phyloP scores from a whole-genome alignment of 305 asterid genomes.

The Plantago rigida region DNA sequence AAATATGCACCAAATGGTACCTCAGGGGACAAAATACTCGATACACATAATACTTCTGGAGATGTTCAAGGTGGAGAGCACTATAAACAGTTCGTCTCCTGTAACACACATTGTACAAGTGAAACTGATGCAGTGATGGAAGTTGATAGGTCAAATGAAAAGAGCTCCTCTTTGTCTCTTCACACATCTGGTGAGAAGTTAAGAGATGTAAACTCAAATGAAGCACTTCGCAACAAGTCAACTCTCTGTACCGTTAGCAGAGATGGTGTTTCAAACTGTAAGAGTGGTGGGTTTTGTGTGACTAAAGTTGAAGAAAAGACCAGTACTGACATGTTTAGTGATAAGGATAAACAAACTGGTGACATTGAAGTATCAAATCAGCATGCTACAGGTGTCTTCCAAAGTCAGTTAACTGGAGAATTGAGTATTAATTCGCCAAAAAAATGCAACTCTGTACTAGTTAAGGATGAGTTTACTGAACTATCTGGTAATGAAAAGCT shows the following conservation, averaged over 20 bases:
- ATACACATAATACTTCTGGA: conserved; percentile 21
- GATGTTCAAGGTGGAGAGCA: conserved; percentile 20
- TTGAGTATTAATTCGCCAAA: conserved; percentile 20
- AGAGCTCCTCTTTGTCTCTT: conserved; percentile 6
- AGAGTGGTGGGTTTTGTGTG: conserved; percentile 21
- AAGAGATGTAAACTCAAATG: conserved; percentile 28
- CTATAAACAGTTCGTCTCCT: conserved; percentile 5
- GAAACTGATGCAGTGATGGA: conserved; percentile 21
- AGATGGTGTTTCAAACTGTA: conserved; percentile 25
- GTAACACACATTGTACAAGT: conserved; percentile 19
- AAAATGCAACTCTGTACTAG: conserved; percentile 23
- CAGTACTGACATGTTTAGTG: conserved; percentile 23
- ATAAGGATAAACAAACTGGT: conserved; percentile 27
- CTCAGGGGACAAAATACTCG: conserved; percentile 25
- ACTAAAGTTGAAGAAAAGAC: conserved; percentile 23
- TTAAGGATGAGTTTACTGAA: conserved; percentile 30
- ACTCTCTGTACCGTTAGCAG: conserved; percentile 6
- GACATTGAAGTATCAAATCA: conserved; percentile 24
- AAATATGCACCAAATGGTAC: neutral
- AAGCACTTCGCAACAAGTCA: conserved; percentile 27
- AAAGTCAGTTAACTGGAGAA: conserved; percentile 26
- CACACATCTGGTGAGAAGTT: conserved; percentile 24
- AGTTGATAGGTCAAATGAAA: conserved; percentile 30
- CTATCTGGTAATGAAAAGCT: conserved; percentile 27
- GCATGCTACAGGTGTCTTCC: conserved; percentile 29